Base-by-base conservation (phyloP, 495 filamentous ascomycete species). In the Diplogelasinospora grovesii region DNA sequence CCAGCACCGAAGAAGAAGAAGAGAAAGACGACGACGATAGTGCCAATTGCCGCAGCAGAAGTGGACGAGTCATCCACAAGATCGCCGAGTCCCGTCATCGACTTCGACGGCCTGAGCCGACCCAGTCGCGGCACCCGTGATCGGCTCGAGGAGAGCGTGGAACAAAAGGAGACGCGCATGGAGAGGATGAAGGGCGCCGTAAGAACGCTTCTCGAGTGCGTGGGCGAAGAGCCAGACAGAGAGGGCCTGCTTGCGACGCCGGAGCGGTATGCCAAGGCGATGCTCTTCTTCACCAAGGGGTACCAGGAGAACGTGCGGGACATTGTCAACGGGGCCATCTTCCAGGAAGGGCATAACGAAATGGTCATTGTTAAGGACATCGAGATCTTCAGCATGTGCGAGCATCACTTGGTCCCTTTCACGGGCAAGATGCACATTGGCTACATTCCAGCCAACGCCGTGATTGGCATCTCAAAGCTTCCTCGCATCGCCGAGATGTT, bases 401-500 rank as follows among this genome's bases (percentile, higher is more conserved):
- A 98, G 64, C 92, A 98, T 61, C 93, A 98, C 60, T 78, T 98
- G 62, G 89, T 98, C 6, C 92, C 93, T 2, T 98, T 98, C 56
- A 89, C 76, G 6, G 93, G 92, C 43, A 95, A 90, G 83, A 95
- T 98, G 86, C 92, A 97, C 68, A 96, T 98, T 52, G 93, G 92
- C 21, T 98, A 97, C 58, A 96, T 98, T 42, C 93, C 89, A 11
- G 73, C 81, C 48, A 70, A 72, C 65, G 85, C 64, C 35, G 93
- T 98, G 25, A 84, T 98, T 24, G 93, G 92, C 25, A 83, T 98
- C 20, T 95, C 89, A 7, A 98, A 98, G 63, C 70, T 98, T 30
- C 92, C 90, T 10, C 79, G 92, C 29, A 86, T 98, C 39, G 93
- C 90, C 18, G 90, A 98, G 56, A 92, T 98, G 89, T 98, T 97